Conservation (phyloP, 2,329 filamentous ascomycete genomes). For the Alternaria sp. region DNA sequence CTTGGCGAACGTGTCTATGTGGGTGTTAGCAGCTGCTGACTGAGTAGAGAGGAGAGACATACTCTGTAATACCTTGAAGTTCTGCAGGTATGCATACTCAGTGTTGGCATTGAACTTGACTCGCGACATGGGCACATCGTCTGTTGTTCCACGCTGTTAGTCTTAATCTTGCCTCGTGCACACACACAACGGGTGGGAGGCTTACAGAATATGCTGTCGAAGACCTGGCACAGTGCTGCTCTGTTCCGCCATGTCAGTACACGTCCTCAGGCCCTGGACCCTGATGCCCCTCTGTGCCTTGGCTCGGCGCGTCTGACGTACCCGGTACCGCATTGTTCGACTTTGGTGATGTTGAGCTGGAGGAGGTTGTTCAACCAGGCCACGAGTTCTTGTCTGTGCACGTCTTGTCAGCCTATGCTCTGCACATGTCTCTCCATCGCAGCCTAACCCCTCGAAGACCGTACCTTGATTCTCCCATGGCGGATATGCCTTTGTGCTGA, state of each 20-base stretch:
- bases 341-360: constrained; percentile 96
- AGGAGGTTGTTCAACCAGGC: constrained; percentile 97
- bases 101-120: constrained; percentile 99
- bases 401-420: constrained; percentile 28
- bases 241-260: constrained; percentile 59
- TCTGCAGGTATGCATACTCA: constrained; percentile 97
- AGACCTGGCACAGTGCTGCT: constrained; percentile 94
- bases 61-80: constrained; percentile 99
- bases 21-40: no score
- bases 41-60: constrained; percentile 50
- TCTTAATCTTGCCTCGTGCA: not conserved
- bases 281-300: constrained; percentile 16
- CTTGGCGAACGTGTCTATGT: constrained; percentile 79
- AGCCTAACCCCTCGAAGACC: not conserved
- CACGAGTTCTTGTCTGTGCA: constrained; percentile 87
- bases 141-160: constrained; percentile 47
- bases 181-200: constrained; percentile 9
- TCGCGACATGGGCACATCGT: constrained; percentile 91
- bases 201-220: constrained; percentile 93
- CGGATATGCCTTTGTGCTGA: constrained; percentile 22
- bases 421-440: not conserved
- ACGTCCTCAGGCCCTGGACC: constrained; percentile 6
- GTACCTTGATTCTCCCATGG: constrained; percentile 73
- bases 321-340: constrained; percentile 99
- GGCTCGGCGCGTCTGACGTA: constrained; percentile 59